These are phyloP conservation scores for Pseudogymnoascus sp. DNA, from an alignment of 2,329 filamentous ascomycete species.

Conservation along the genomic window DNA sequence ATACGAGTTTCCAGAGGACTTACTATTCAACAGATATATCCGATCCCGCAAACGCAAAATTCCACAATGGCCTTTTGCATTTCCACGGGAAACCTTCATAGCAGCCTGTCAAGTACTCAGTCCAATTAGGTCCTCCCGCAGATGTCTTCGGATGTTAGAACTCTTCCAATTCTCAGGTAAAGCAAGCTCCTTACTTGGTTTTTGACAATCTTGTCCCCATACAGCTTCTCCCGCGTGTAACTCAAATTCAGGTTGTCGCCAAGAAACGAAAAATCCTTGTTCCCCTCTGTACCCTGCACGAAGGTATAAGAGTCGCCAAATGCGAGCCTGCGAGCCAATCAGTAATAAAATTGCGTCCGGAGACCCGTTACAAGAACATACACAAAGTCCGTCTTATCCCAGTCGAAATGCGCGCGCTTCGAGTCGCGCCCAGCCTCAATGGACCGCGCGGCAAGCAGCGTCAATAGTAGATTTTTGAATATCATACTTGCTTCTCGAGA, in stretches of 20 bases:
- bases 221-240: conserved; percentile 37
- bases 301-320: conserved; percentile 48
- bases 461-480: neutral
- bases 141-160: conserved; percentile 35
- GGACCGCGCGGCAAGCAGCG: neutral
- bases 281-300: conserved; percentile 46
- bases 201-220: conserved; percentile 44
- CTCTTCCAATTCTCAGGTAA: neutral
- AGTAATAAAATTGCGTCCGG: neutral
- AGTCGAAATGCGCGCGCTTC: conserved; percentile 13
- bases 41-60: conserved; percentile 49
- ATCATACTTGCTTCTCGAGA: neutral
- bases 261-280: conserved; percentile 46
- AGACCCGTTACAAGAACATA: neutral
- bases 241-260: conserved; percentile 42
- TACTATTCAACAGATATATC: conserved; percentile 39
- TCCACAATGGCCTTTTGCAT: conserved; percentile 45
- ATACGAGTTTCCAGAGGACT: conserved; percentile 6
- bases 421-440: neutral
- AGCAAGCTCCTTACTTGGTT: conserved; percentile 31
- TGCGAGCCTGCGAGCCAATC: conserved; percentile 30
- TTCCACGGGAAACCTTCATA: conserved; percentile 38
- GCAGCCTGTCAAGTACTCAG: conserved; percentile 46
- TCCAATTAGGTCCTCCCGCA: conserved; percentile 48
- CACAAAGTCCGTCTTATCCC: conserved; percentile 15